These are phyloP conservation scores for Glycine tomentella DNA, from an alignment of 306 rosid species.

Conservation along the genomic window DNA sequence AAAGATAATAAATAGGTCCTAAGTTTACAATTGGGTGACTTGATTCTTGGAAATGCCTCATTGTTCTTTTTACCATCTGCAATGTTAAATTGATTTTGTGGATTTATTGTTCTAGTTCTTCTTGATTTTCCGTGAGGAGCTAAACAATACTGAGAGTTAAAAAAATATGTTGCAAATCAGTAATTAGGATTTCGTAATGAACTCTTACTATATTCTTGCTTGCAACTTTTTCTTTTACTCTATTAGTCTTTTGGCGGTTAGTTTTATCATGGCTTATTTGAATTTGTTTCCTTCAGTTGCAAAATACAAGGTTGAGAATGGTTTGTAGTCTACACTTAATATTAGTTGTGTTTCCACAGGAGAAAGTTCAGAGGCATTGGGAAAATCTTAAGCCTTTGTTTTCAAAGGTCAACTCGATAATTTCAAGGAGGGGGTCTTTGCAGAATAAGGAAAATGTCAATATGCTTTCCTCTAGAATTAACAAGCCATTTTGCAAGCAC, in stretches of 20 bases:
- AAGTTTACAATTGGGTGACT: too few relatives aligned
- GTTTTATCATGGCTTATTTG: neutral
- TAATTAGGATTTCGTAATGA: neutral
- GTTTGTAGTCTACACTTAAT: neutral
- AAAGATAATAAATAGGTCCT: too few relatives aligned
- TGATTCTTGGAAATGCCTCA: too few relatives aligned
- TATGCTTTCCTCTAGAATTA: constrained; percentile 63
- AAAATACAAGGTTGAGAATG: too few relatives aligned
- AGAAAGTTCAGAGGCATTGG: constrained; percentile 58
- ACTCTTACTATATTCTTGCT: neutral
- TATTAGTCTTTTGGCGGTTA: neutral
- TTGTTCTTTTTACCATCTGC: too few relatives aligned
- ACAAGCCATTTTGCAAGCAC: constrained; percentile 57
- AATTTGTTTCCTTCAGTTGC: neutral
- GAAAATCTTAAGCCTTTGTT: constrained; percentile 55
- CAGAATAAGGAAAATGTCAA: constrained; percentile 37
- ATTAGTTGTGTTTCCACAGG: constrained; percentile 52
- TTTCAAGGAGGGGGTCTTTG: constrained; percentile 39
- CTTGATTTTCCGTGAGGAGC: neutral
- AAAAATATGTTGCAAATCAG: too few relatives aligned
- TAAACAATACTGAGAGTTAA: neutral
- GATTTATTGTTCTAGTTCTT: neutral
- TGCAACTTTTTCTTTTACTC: neutral
- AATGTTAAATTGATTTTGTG: neutral
- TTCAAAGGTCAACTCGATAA: constrained; percentile 32